Base-by-base conservation (phyloP, 164 flowering plant species). In the Sextonia rubra region DNA sequence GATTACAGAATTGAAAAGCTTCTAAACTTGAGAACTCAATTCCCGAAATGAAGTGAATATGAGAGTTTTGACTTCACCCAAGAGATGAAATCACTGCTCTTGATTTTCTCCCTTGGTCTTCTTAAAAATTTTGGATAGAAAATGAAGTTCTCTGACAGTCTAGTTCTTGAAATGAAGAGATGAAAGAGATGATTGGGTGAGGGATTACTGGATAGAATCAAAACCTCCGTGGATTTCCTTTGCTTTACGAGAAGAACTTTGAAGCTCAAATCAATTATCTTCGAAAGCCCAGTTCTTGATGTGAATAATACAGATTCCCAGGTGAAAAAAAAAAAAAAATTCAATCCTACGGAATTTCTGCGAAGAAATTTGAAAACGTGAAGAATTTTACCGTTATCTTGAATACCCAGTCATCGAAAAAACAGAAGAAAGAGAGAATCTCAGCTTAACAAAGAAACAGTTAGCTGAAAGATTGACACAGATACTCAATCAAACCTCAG, bases 141-240 rank as follows among this genome's bases (percentile, higher is more conserved):
- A 30, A 29, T 26, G 22, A 23, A 64, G 29, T 27, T 64, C 64
- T 52, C 20, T 52, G 17, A 52, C 12, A 52, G 58, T 4, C 58
- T 61, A 61, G 64, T 24, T 24, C 24, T 61, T n/a, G 64, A 61
- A n/a, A 23, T 61, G 64, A 61, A 61, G 64, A 61, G 15, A 61
- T 22, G 58, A 17, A 52, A 1, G n/a, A 15, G 58, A 52, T 52
- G 8, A 37, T 37, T 37, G 8, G 44, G 44, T 7, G 44, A 37
- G 44, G 44, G 44, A 37, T 37, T 37, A 37, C 0, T 37, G 44
- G 44, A 37, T 37, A 37, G 44, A 37, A 37, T 37, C 44, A 37
- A 37, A 37, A 37, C 44, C 44, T 37, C 44, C 44, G 44, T 8
- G 11, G 44, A 30, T 18, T 29, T n/a, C n/a, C n/a, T n/a, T n/a